These are phyloP conservation scores for Diophrys sp. DNA, from an alignment of 73 alveolate species.

Conservation along the genomic window DNA sequence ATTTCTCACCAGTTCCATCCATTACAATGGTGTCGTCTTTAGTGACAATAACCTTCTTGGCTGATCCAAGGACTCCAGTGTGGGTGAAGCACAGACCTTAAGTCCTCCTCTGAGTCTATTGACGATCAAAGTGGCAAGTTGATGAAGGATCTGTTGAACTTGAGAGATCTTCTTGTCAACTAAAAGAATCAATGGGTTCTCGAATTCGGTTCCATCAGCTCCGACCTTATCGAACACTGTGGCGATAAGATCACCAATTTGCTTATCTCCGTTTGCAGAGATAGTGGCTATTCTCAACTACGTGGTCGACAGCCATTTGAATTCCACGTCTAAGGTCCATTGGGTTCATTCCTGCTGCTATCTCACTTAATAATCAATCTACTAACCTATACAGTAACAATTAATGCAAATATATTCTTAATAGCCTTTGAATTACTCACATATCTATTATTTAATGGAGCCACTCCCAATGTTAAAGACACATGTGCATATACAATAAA, in stretches of 20 bases:
- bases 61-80: constrained; percentile 79
- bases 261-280: constrained; percentile 95
- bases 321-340: constrained; percentile 98
- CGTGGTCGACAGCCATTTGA: constrained; percentile 89
- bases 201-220: constrained; percentile 95
- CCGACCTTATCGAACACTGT: constrained; percentile 95
- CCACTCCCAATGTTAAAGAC: too few relatives aligned
- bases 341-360: constrained; percentile 99
- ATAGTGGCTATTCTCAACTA: constrained; percentile 94
- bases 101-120: constrained; percentile 97
- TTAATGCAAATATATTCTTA: too few relatives aligned
- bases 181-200: constrained; percentile 90
- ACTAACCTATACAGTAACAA: too few relatives aligned
- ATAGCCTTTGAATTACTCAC: too few relatives aligned
- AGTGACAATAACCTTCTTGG: constrained; percentile 84
- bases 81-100: constrained; percentile 87
- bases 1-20: constrained; percentile 94
- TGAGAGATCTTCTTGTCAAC: constrained; percentile 93
- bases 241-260: constrained; percentile 92
- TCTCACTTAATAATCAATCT: too few relatives aligned
- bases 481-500: too few relatives aligned
- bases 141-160: constrained; percentile 84
- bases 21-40: constrained; percentile 96
- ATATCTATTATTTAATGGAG: too few relatives aligned
- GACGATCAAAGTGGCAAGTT: constrained; percentile 90